Evolutionary conservation across 805 yeast genomes (phyloP).

Genomic region (Peterozyma xylosa): DNA sequence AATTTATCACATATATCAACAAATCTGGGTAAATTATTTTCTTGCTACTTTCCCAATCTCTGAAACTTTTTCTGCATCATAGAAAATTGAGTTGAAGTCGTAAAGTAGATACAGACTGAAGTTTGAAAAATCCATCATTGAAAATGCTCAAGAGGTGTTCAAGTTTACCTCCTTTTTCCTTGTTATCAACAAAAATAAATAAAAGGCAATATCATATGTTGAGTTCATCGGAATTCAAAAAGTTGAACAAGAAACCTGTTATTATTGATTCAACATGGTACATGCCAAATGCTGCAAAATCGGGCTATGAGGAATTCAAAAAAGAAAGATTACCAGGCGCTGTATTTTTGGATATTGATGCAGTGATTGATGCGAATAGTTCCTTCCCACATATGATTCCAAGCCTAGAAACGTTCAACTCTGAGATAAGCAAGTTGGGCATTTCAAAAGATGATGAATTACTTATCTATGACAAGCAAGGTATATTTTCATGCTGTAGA

Average conservation of each 20-base stretch:
- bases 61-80: too few species aligned
- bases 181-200: too few species aligned
- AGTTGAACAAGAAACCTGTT: constrained; percentile 14
- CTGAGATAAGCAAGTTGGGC: constrained; percentile 48
- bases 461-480: constrained; percentile 79
- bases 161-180: too few species aligned
- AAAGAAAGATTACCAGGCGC: constrained; percentile 54
- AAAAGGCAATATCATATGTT: too few species aligned
- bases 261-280: constrained; percentile 92
- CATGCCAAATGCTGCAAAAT: constrained; percentile 65
- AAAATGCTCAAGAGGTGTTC: too few species aligned
- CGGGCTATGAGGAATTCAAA: constrained; percentile 51
- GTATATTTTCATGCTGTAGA: constrained; percentile 83
- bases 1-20: too few species aligned
- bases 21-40: too few species aligned
- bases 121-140: too few species aligned
- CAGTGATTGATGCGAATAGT: constrained; percentile 47
- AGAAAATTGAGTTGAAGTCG: too few species aligned
- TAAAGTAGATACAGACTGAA: too few species aligned
- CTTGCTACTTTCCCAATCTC: too few species aligned
- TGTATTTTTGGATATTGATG: constrained; percentile 74
- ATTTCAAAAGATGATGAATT: constrained; percentile 47
- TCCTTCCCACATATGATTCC: constrained; percentile 93
- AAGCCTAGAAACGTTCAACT: constrained; percentile 42
- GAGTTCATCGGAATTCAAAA: too few species aligned